phyloP scores from a whole-genome alignment of 495 filamentous ascomycete genomes.

The Talaromyces trachyspermus region DNA sequence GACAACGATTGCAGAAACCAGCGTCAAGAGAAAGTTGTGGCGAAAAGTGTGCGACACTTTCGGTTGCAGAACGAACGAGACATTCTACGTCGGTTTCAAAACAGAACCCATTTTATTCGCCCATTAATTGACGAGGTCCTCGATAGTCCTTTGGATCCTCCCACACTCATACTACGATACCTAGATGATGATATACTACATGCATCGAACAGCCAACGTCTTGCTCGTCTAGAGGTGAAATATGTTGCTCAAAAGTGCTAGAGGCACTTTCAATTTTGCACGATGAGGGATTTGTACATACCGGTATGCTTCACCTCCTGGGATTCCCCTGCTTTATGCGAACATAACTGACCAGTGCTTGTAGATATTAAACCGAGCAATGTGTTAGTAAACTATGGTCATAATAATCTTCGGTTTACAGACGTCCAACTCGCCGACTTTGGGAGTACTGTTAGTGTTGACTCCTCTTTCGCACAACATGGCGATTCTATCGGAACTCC shows the following conservation, averaged over 20 bases:
- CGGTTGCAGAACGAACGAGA: constrained; percentile 35
- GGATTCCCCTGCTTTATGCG: too few relatives aligned
- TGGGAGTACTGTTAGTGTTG: constrained; percentile 25
- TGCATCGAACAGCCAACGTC: constrained; percentile 26
- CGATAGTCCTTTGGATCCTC: constrained; percentile 25
- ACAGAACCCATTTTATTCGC: constrained; percentile 20
- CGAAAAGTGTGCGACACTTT: constrained; percentile 30
- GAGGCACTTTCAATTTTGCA: constrained; percentile 7
- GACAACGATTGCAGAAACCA: constrained; percentile 14
- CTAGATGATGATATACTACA: constrained; percentile 30
- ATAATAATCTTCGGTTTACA: constrained; percentile 23
- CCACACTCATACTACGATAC: constrained; percentile 29
- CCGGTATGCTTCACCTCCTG: too few relatives aligned
- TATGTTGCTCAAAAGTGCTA: background rate
- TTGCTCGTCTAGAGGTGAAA: constrained; percentile 10
- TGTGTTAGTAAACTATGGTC: constrained; percentile 33
- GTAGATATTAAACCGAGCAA: constrained; percentile 37
- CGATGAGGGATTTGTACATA: constrained; percentile 10
- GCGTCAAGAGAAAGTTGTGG: constrained; percentile 24
- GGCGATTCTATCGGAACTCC: constrained; percentile 27
- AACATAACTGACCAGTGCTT: too few relatives aligned
- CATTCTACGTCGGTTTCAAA: constrained; percentile 33
- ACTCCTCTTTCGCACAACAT: constrained; percentile 29
- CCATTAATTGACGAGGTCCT: constrained; percentile 35
- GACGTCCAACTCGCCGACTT: constrained; percentile 34